These are phyloP conservation scores for Rhodotorula glutinis DNA, from an alignment of 1,284 basidiomycete species.

Conservation along the genomic window DNA sequence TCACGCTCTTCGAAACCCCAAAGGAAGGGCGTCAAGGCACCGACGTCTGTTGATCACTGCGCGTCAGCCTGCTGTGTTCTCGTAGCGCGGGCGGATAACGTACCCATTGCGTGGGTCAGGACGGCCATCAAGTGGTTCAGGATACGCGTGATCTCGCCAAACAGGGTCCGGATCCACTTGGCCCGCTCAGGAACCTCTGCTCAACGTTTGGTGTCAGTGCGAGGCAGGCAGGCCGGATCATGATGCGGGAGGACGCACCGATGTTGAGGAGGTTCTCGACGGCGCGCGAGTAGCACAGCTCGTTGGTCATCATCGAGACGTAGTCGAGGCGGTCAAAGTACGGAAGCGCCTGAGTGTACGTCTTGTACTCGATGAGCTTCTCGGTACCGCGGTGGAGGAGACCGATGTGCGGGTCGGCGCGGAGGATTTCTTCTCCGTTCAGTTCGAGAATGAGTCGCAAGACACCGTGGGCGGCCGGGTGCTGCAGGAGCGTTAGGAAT, in stretches of 20 bases:
- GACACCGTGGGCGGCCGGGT: conserved; percentile 98
- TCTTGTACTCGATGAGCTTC: conserved; percentile 99
- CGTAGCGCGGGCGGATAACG: background rate
- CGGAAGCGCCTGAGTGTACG: conserved; percentile 86
- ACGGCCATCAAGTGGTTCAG: conserved; percentile 98
- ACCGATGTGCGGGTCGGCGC: conserved; percentile 72
- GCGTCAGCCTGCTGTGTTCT: no score
- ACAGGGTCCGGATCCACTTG: conserved; percentile 96
- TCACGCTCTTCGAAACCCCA: conserved; percentile 99
- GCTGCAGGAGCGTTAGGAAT: conserved; percentile 52
- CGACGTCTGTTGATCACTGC: conserved; percentile 62
- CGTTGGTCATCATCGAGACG: conserved; percentile 99
- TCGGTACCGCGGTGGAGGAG: conserved; percentile 96
- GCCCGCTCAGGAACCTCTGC: conserved; percentile 91
- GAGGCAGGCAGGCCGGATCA: background rate
- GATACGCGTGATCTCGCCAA: conserved; percentile 94
- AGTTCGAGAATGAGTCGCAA: conserved; percentile 95
- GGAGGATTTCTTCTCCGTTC: conserved; percentile 72
- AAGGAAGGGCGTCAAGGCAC: conserved; percentile 95
- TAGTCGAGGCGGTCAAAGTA: conserved; percentile 99
- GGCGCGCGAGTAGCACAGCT: conserved; percentile 92
- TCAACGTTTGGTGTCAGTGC: background rate
- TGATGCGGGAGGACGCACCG: conserved; percentile 19
- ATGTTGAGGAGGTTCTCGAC: conserved; percentile 99
- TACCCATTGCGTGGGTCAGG: conserved; percentile 80